A percentile compares a stretch with the other conserved stretches of the same genome.
These are phyloP conservation scores for Metschnikowia santaceciliae DNA, from an alignment of 805 yeast species.

Conservation along the genomic window DNA sequence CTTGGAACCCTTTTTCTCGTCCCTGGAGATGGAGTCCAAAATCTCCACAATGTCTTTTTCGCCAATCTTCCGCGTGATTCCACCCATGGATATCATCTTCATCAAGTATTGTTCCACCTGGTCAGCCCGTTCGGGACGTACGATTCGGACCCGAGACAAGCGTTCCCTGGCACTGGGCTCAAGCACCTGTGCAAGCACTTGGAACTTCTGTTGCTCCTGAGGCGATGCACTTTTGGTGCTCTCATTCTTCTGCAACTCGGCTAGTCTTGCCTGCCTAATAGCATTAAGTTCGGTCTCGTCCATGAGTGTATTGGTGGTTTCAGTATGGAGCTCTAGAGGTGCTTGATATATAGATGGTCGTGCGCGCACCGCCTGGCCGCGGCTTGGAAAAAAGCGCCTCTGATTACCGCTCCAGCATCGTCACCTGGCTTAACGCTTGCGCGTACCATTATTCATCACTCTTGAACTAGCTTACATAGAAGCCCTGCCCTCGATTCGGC, in stretches of 20 bases:
- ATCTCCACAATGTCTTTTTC: slow-evolving; percentile 83
- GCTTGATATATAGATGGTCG: not conserved
- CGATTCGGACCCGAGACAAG: slow-evolving; percentile 78
- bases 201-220: slow-evolving; percentile 35
- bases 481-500: not conserved
- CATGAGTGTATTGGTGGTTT: slow-evolving; percentile 39
- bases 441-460: not conserved
- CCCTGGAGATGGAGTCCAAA: slow-evolving; percentile 75
- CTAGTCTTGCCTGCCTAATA: slow-evolving; percentile 86
- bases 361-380: slow-evolving; percentile 1
- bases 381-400: slow-evolving; percentile 2
- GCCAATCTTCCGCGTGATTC: slow-evolving; percentile 63
- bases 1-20: slow-evolving; percentile 60
- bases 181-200: slow-evolving; percentile 61
- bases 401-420: not conserved
- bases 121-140: slow-evolving; percentile 84
- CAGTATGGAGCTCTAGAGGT: too few species aligned
- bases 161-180: slow-evolving; percentile 86
- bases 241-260: slow-evolving; percentile 66
- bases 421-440: not conserved
- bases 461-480: not conserved
- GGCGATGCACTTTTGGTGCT: slow-evolving; percentile 23
- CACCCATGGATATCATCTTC: slow-evolving; percentile 72
- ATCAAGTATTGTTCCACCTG: slow-evolving; percentile 81
- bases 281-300: slow-evolving; percentile 86